Percentiles rank a stretch among this genome's conserved stretches.
Conservation (phyloP, 2,329 filamentous ascomycete genomes). For the Plenodomus tracheiphilus region DNA sequence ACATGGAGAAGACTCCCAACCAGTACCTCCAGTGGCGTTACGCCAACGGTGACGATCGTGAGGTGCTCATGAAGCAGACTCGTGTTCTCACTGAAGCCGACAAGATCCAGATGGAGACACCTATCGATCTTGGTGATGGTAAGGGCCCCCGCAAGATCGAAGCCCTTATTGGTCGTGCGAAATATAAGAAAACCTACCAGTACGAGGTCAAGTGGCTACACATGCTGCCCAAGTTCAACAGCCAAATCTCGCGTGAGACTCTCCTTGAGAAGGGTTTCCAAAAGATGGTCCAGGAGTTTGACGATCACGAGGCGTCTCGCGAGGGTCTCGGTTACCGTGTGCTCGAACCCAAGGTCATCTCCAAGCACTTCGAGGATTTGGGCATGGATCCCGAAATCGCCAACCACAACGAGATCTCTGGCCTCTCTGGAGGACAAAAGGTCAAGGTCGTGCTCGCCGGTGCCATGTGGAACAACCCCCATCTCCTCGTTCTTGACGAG, state of each 20-base stretch:
- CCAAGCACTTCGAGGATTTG: slow-evolving; percentile 97
- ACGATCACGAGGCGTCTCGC: slow-evolving; percentile 97
- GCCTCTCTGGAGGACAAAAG: slow-evolving; percentile 94
- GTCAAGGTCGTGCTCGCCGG: slow-evolving; percentile 97
- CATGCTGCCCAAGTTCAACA: slow-evolving; percentile 90
- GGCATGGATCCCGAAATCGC: slow-evolving; percentile 97
- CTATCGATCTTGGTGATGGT: slow-evolving; percentile 82
- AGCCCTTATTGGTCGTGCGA: slow-evolving; percentile 90
- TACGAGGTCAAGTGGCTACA: slow-evolving; percentile 96
- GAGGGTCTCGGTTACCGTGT: slow-evolving; percentile 96
- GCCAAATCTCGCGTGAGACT: slow-evolving; percentile 89
- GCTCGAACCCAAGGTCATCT: slow-evolving; percentile 89
- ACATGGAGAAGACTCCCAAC: slow-evolving; percentile 97
- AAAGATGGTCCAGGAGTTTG: slow-evolving; percentile 96
- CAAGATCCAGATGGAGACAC: slow-evolving; percentile 87
- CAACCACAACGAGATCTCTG: slow-evolving; percentile 97
- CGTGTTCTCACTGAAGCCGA: slow-evolving; percentile 85
- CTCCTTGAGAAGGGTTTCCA: slow-evolving; percentile 81
- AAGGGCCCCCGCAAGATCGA: slow-evolving; percentile 78
- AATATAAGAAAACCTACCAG: slow-evolving; percentile 99
- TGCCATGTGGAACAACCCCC: slow-evolving; percentile 99
- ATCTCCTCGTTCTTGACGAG: slow-evolving; percentile 95
- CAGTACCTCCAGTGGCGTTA: slow-evolving; percentile 99
- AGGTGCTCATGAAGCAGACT: slow-evolving; percentile 97
- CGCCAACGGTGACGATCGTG: slow-evolving; percentile 92